Conservation (phyloP, 2,329 filamentous ascomycete species). For the Aquanectria penicillioides region DNA sequence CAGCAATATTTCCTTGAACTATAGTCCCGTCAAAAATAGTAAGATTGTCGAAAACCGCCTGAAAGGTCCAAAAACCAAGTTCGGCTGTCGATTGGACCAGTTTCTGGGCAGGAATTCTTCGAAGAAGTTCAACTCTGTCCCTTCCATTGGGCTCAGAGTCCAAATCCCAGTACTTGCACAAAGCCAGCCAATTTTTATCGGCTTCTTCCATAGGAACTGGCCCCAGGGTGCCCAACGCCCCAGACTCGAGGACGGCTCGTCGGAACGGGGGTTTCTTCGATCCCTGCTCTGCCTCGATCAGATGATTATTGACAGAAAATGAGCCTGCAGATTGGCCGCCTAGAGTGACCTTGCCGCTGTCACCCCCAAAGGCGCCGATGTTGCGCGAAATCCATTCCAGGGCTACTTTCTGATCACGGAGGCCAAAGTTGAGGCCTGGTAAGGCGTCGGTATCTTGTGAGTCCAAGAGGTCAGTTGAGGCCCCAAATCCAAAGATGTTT, state of each 20-base stretch:
- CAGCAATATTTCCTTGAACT: neutral
- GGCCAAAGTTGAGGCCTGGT: conserved; percentile 8
- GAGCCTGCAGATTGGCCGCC: neutral
- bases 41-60: neutral
- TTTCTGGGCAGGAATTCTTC: neutral
- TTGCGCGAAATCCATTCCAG: conserved; percentile 1
- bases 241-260: conserved; percentile 1
- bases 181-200: neutral
- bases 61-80: neutral
- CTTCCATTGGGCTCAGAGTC: neutral
- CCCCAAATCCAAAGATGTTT: neutral
- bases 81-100: neutral
- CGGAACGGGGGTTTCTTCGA: neutral
- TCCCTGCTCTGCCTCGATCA: neutral
- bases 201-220: neutral
- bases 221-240: neutral
- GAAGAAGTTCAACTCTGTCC: neutral
- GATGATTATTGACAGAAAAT: neutral
- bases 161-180: neutral
- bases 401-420: conserved; percentile 6
- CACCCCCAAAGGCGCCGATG: conserved; percentile 7
- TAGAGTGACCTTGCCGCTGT: neutral
- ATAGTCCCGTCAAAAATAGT: neutral
- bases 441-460: neutral
- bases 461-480: neutral